Evolutionary conservation across 169 alveolate genomes (phyloP).

Genomic region (Cryptosporidium canis): DNA sequence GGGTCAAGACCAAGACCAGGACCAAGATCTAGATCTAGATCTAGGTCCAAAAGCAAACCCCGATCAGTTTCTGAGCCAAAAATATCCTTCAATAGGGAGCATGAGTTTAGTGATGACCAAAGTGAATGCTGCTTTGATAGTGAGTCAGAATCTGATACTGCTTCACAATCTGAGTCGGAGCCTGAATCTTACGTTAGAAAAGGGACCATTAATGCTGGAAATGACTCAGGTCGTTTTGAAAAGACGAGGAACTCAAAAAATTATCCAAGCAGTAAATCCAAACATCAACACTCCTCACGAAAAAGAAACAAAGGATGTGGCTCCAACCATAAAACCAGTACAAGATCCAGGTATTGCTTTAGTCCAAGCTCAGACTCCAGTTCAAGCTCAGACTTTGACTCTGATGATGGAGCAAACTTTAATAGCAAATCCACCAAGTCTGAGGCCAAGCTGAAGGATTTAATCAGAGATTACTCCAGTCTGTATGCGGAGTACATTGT

Average conservation of each 20-base stretch:
- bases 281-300: background rate
- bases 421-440: background rate
- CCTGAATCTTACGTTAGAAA: background rate
- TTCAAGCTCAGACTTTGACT: background rate
- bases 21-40: background rate
- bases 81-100: background rate
- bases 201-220: background rate
- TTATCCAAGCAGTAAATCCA: background rate
- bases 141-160: background rate
- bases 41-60: background rate
- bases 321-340: background rate
- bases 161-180: background rate
- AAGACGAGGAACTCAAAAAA: background rate
- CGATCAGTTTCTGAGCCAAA: background rate
- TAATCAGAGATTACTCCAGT: constrained; percentile 48
- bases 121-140: background rate
- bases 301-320: background rate
- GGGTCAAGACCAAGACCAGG: background rate
- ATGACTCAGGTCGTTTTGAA: background rate
- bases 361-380: background rate
- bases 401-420: background rate
- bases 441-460: background rate
- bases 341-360: background rate
- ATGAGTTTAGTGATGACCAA: background rate
- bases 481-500: constrained; percentile 57